Conservation (phyloP, 345 rosid species). For the Salix viminalis region DNA sequence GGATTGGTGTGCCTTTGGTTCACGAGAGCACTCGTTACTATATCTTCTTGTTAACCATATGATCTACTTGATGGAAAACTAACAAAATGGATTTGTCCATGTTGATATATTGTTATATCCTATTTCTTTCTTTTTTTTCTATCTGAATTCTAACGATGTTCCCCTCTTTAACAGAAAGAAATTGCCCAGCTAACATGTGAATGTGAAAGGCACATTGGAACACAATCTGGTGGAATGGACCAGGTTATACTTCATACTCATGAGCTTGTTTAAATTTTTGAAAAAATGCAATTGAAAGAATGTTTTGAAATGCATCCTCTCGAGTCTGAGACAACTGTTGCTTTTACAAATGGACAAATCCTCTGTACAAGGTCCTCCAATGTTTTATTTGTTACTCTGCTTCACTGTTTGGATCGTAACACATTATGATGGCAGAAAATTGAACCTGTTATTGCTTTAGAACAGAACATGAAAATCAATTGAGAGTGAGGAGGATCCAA, state of each 20-base stretch:
- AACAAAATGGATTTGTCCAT: not conserved
- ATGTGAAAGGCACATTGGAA: conserved; percentile 93
- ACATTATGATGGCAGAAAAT: not conserved
- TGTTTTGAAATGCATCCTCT: not conserved
- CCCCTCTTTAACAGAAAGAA: conserved; percentile 63
- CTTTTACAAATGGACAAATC: not conserved
- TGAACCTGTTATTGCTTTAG: not conserved
- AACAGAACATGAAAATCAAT: not conserved
- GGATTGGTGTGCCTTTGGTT: not conserved
- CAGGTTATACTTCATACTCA: conserved; percentile 46
- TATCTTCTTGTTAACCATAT: not conserved
- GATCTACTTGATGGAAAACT: not conserved
- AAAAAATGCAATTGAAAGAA: not conserved
- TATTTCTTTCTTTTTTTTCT: not conserved
- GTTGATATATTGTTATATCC: not conserved
- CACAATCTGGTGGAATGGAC: conserved; percentile 99
- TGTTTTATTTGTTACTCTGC: not conserved
- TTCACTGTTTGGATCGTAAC: not conserved
- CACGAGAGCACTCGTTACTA: not conserved
- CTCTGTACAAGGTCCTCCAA: not conserved
- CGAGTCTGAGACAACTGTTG: not conserved
- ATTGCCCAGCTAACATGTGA: conserved; percentile 92
- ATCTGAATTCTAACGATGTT: not conserved
- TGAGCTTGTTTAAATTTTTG: not conserved
- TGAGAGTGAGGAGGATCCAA: not conserved